Base-by-base conservation (phyloP, 305 asterid species). In the Plantago coronopus region DNA sequence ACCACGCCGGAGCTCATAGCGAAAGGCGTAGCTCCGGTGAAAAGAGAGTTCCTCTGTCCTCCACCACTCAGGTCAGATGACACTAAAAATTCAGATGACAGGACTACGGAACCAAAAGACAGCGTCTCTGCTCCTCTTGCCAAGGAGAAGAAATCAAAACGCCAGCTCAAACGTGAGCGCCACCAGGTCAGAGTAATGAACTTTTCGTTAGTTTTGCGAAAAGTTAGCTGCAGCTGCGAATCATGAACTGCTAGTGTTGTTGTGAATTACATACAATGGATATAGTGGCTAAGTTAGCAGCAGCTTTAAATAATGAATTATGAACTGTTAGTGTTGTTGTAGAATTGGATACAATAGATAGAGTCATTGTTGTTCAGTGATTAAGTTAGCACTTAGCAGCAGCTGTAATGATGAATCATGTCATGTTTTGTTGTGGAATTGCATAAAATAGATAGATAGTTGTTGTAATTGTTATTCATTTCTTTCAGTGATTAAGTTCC, bases 151-250 rank as follows among this genome's bases (percentile, higher is more conserved):
- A 88, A 86, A 72, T 91, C 98, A 62, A 91, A 91, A 74, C 95
- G 98, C 64, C 96, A 91, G 75, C 66, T 77, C 37, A 91, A 88
- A 75, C 96, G 98, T 54, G 98, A 91, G 70, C 93, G 98, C 65
- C 87, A 61, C 17, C 76, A 86, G 88, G 96, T 54, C 1, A 29
- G 25, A 47, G 13, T n/a, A 0, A 19, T 61, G 63, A 18, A 48
- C 10, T 48, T 17, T 48, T 48, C 13, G 1, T 48, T 48, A 5
- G 5, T 1, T 17, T 17, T 47, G 17, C 23, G 23, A 47, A 6
- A 34, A 34, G 7, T 2, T 47, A 47, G 22, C 3, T 0, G 18
- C 53, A n/a, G 22, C 53, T 47, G 21, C 13, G 9, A 34, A 27
- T 27, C 5, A 27, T 27, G n/a, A n/a, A n/a, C n/a, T n/a, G n/a